phyloP scores from a whole-genome alignment of 768 basidiomycete genomes.

The Trametes maxima region DNA sequence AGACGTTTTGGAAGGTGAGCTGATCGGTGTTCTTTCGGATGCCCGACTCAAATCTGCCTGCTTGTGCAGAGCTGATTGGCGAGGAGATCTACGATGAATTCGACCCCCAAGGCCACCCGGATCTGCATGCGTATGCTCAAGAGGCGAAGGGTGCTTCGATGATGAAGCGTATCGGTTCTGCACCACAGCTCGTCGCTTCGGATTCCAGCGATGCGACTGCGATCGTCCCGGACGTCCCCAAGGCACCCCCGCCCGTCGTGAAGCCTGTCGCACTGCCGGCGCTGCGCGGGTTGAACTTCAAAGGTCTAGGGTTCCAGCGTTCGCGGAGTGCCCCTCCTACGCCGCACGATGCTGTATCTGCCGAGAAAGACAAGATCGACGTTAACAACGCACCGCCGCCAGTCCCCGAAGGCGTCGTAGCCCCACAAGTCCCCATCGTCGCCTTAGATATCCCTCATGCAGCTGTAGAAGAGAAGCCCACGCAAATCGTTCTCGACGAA shows the following conservation, averaged over 20 bases:
- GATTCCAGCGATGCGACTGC: conserved; percentile 7
- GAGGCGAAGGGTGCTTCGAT: conserved; percentile 21
- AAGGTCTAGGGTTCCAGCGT: conserved; percentile 25
- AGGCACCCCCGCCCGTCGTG: conserved; percentile 17
- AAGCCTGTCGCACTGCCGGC: conserved; percentile 28
- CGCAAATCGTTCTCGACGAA: background rate
- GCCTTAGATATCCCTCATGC: background rate
- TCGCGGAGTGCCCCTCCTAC: conserved; percentile 32
- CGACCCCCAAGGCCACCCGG: conserved; percentile 63
- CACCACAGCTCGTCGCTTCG: conserved; percentile 23
- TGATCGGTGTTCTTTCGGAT: background rate
- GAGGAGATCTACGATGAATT: conserved; percentile 95
- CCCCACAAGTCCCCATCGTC: background rate
- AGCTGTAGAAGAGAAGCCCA: background rate
- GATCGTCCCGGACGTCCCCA: background rate
- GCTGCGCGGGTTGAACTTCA: conserved; percentile 28
- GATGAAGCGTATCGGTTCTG: conserved; percentile 23
- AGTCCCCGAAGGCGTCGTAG: conserved; percentile 17
- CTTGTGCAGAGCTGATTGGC: conserved; percentile 76
- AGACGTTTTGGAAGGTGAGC: conserved; percentile 84
- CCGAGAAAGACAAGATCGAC: conserved; percentile 7
- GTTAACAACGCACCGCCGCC: conserved; percentile 4
- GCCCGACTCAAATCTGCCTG: background rate
- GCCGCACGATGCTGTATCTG: conserved; percentile 19
- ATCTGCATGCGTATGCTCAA: conserved; percentile 28